Percentiles rank a stretch among this genome's conserved stretches.
Evolutionary conservation across 768 basidiomycete genomes (phyloP).

Genomic region (Serendipita sp.): DNA sequence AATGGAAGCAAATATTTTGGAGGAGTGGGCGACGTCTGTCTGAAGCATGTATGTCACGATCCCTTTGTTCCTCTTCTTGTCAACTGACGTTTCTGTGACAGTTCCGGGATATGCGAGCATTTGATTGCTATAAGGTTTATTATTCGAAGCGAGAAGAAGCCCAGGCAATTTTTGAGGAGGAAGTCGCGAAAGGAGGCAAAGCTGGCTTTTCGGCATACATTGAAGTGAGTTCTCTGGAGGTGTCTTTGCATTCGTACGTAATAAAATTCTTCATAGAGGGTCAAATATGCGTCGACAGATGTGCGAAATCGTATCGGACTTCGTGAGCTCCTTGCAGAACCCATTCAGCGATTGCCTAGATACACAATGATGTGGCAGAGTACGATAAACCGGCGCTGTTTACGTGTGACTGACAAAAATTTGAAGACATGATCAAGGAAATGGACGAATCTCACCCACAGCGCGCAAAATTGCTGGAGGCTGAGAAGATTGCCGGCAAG

Average conservation of each 20-base stretch:
- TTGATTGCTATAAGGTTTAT: conserved; percentile 84
- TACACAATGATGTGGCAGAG: conserved; percentile 81
- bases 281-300: conserved; percentile 72
- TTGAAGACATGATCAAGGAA: conserved; percentile 56
- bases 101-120: conserved; percentile 68
- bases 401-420: conserved; percentile 21
- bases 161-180: conserved; percentile 71
- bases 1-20: conserved; percentile 39
- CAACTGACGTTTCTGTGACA: conserved; percentile 7
- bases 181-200: conserved; percentile 62
- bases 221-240: conserved; percentile 40
- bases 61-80: background rate
- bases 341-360: conserved; percentile 87
- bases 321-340: conserved; percentile 87
- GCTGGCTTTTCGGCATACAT: conserved; percentile 67
- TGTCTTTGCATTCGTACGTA: background rate
- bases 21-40: conserved; percentile 68
- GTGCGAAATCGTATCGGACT: conserved; percentile 68
- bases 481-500: conserved; percentile 72
- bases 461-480: conserved; percentile 61
- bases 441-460: conserved; percentile 69
- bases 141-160: conserved; percentile 89
- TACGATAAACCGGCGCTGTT: conserved; percentile 12
- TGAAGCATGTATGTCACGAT: conserved; percentile 40
- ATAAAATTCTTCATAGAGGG: conserved; percentile 33